Evolutionary conservation across 495 filamentous ascomycete species (phyloP).

Genomic region (Letharia lupina): DNA sequence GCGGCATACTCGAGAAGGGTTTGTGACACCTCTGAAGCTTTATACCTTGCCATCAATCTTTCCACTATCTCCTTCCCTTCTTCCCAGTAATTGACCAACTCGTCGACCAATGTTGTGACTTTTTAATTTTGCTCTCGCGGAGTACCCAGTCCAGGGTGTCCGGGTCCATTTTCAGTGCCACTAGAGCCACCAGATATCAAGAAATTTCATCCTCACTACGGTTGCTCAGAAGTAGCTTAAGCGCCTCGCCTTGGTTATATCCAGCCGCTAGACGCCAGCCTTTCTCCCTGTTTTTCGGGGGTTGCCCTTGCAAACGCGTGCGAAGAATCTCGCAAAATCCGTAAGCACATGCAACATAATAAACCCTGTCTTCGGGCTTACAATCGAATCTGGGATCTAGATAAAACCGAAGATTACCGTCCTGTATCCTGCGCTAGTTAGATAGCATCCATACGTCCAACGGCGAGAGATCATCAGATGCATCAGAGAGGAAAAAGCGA

Average conservation of each 20-base stretch:
- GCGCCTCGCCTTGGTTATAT: not conserved
- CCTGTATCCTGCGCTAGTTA: not conserved
- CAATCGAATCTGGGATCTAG: not conserved
- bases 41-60: not conserved
- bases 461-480: not conserved
- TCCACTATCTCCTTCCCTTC: not conserved
- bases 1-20: not conserved
- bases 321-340: not conserved
- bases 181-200: not conserved
- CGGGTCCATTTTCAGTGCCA: not conserved
- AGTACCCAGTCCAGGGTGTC: constrained; percentile 3
- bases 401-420: not conserved
- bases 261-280: not conserved
- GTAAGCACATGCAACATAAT: not conserved
- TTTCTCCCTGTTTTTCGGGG: not conserved
- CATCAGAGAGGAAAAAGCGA: not conserved
- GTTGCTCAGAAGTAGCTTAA: not conserved
- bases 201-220: not conserved
- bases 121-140: not conserved
- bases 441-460: not conserved
- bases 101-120: not conserved
- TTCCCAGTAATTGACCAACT: not conserved
- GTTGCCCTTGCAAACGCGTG: not conserved
- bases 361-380: not conserved
- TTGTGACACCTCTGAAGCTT: not conserved